Evolutionary conservation across 179 eudicot species (phyloP).

Genomic region (Spinacia oleracea): DNA sequence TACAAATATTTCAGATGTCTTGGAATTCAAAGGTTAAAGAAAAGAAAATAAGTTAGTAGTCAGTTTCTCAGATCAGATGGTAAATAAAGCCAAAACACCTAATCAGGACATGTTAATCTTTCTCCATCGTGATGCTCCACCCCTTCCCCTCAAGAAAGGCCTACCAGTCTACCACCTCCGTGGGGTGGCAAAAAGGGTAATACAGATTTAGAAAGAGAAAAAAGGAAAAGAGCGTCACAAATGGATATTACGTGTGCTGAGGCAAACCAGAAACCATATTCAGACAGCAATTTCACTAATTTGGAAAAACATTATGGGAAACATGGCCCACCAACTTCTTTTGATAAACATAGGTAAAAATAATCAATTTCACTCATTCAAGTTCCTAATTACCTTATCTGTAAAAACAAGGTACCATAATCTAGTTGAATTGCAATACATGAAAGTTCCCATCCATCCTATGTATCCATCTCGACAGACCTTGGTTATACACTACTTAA

Average conservation of each 20-base stretch:
- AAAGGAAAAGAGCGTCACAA: background rate
- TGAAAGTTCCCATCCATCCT: background rate
- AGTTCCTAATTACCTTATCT: background rate
- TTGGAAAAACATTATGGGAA: background rate
- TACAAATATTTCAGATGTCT: background rate
- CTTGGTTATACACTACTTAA: background rate
- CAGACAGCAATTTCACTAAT: background rate
- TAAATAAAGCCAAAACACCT: background rate
- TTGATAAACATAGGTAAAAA: background rate
- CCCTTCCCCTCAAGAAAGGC: background rate
- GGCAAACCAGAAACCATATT: background rate
- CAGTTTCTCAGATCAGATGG: background rate
- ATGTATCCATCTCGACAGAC: background rate
- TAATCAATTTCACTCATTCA: too few relatives aligned
- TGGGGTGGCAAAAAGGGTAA: background rate
- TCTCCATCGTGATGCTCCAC: background rate
- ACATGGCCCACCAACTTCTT: background rate
- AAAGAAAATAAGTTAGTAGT: conserved; percentile 3
- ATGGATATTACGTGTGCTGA: background rate
- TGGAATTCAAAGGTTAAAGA: background rate
- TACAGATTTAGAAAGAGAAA: background rate
- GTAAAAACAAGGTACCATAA: background rate
- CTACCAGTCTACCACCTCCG: background rate
- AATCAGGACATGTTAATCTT: background rate
- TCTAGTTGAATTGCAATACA: background rate